Conservation (phyloP, 2,329 filamentous ascomycete species). For the Thielaviopsis musarum region DNA sequence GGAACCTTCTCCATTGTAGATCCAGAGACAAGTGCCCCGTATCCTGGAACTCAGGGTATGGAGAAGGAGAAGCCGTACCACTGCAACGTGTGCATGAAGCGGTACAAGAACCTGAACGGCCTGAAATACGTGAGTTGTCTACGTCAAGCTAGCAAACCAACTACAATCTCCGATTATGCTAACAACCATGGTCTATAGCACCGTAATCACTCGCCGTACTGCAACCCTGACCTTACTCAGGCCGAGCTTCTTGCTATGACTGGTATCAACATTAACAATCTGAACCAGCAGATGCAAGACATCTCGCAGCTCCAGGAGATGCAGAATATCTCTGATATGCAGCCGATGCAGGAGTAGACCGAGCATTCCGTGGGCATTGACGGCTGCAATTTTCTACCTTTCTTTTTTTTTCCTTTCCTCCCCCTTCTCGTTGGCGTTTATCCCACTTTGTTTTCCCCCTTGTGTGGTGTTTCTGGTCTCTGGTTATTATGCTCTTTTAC, state of each 20-base stretch:
- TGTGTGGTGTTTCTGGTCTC: neutral
- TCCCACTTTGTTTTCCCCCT: neutral
- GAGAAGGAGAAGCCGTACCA: conserved; percentile 99
- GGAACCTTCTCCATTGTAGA: conserved; percentile 98
- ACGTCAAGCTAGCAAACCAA: neutral
- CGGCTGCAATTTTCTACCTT: neutral
- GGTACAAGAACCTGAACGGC: conserved; percentile 97
- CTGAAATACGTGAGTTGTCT: conserved; percentile 64
- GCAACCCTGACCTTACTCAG: conserved; percentile 13
- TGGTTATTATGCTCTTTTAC: neutral
- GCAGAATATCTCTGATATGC: conserved; percentile 10
- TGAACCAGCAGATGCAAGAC: conserved; percentile 6
- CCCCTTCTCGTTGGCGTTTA: neutral
- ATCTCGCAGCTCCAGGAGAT: conserved; percentile 9
- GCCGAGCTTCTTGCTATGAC: conserved; percentile 12
- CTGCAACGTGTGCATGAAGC: conserved; percentile 91
- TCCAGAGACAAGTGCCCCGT: conserved; percentile 82
- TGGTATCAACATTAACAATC: conserved; percentile 8
- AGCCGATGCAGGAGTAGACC: conserved; percentile 6
- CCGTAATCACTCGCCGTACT: conserved; percentile 14
- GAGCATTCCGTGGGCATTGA: neutral
- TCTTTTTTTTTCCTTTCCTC: neutral
- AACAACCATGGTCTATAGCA: conserved; percentile 7
- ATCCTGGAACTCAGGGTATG: conserved; percentile 96
- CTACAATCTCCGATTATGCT: neutral